A percentile compares a stretch with the other conserved stretches of the same genome.
Evolutionary conservation across 1,139 yeast species (phyloP).

Genomic region (Yamadazyma atlantica): DNA sequence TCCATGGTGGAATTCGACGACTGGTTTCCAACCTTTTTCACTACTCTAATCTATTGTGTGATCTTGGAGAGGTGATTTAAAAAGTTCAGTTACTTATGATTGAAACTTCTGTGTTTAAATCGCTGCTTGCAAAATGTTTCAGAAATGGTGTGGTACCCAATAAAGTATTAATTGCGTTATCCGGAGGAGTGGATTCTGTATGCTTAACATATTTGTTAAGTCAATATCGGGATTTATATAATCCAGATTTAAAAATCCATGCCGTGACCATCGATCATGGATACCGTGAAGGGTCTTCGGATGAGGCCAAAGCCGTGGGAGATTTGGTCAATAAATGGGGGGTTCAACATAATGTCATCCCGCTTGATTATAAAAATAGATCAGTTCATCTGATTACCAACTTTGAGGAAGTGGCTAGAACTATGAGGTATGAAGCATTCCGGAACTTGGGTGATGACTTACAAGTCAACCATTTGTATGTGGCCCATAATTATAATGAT

Average conservation of each 20-base stretch:
- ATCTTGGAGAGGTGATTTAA: not conserved
- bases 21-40: no score
- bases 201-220: slow-evolving; percentile 52
- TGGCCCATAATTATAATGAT: slow-evolving; percentile 74
- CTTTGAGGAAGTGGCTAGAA: slow-evolving; percentile 61
- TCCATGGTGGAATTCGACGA: no score
- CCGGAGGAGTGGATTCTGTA: slow-evolving; percentile 86
- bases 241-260: slow-evolving; percentile 30
- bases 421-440: slow-evolving; percentile 48
- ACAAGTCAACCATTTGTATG: slow-evolving; percentile 35
- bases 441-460: slow-evolving; percentile 29
- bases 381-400: slow-evolving; percentile 28
- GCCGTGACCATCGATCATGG: slow-evolving; percentile 63
- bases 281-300: slow-evolving; percentile 44
- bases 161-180: slow-evolving; percentile 47
- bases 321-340: slow-evolving; percentile 35
- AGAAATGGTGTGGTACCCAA: slow-evolving; percentile 12
- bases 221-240: slow-evolving; percentile 24
- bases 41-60: not conserved
- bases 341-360: slow-evolving; percentile 35
- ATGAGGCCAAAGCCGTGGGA: slow-evolving; percentile 50
- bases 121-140: slow-evolving; percentile 16
- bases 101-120: slow-evolving; percentile 9
- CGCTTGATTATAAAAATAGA: slow-evolving; percentile 28
- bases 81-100: not conserved